phyloP scores from a whole-genome alignment of 2,329 filamentous ascomycete genomes.

The Microdochium nivale region DNA sequence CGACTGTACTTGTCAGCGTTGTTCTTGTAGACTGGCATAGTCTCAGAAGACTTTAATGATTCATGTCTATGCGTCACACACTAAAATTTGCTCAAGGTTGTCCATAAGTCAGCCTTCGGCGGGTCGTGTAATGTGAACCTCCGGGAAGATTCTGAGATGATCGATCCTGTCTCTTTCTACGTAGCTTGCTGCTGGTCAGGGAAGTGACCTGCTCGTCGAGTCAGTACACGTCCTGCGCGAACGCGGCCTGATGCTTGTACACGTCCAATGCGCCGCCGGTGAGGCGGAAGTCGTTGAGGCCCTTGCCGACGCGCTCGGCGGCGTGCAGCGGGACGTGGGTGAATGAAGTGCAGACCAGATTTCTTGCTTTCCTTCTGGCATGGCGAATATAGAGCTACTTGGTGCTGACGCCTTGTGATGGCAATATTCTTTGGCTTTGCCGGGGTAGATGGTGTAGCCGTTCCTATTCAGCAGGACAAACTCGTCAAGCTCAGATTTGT shows the following conservation, averaged over 20 bases:
- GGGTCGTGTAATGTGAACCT: no score
- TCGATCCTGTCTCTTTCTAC: no score
- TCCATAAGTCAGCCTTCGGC: no score
- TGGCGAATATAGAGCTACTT: conserved; percentile 9
- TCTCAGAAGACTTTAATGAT: no score
- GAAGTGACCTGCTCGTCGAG: conserved; percentile 26
- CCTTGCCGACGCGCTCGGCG: conserved; percentile 25
- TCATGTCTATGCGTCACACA: no score
- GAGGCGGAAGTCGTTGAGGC: conserved; percentile 43
- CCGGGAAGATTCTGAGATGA: not conserved
- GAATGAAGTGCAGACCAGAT: conserved; percentile 41
- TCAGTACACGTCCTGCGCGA: conserved; percentile 31
- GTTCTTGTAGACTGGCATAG: no score
- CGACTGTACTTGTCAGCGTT: no score
- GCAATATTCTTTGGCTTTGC: conserved; percentile 15
- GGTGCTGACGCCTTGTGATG: not conserved
- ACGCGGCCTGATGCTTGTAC: conserved; percentile 24
- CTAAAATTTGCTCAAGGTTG: no score
- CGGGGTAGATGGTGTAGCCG: conserved; percentile 19
- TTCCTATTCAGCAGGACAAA: conserved; percentile 30
- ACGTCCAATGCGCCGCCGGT: conserved; percentile 29
- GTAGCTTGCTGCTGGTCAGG: conserved; percentile 5
- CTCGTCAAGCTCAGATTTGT: conserved; percentile 17
- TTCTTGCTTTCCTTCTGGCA: conserved; percentile 21
- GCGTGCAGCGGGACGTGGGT: conserved; percentile 32